These are phyloP conservation scores for Neurospora terricola DNA, from an alignment of 495 filamentous ascomycete species.

Conservation along the genomic window DNA sequence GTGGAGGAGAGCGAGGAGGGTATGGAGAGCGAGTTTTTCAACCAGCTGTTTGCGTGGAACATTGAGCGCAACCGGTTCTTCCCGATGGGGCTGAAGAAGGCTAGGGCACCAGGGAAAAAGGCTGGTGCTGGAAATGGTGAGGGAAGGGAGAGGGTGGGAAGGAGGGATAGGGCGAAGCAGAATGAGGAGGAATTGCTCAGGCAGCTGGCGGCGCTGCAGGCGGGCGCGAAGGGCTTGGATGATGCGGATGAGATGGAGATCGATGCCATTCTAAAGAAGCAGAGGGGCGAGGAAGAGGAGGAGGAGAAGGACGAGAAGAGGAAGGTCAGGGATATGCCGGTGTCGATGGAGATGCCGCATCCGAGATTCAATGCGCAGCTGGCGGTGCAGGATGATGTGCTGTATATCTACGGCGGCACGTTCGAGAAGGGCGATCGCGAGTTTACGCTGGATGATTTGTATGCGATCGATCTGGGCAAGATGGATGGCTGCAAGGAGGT, in stretches of 20 bases:
- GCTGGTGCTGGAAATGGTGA: conserved; percentile 19
- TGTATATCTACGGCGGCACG: conserved; percentile 91
- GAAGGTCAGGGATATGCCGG: conserved; percentile 40
- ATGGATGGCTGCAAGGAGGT: conserved; percentile 85
- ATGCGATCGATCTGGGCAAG: conserved; percentile 81
- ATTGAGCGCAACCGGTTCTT: conserved; percentile 93
- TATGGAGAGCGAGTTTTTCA: conserved; percentile 94
- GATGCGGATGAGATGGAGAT: conserved; percentile 49
- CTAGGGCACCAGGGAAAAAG: conserved; percentile 51
- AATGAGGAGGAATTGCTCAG: conserved; percentile 83
- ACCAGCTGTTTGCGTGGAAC: conserved; percentile 80
- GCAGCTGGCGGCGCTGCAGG: conserved; percentile 71
- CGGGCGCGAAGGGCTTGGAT: conserved; percentile 22
- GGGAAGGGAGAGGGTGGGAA: conserved; percentile 40
- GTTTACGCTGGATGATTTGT: conserved; percentile 90
- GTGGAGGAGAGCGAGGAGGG: conserved; percentile 90
- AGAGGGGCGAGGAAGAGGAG: conserved; percentile 17
- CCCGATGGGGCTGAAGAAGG: conserved; percentile 63
- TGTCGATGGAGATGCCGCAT: conserved; percentile 72
- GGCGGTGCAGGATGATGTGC: conserved; percentile 79
- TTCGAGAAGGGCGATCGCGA: conserved; percentile 92
- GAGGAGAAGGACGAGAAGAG: conserved; percentile 39
- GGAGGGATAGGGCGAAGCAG: conserved; percentile 63
- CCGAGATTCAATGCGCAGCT: conserved; percentile 81
- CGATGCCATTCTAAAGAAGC: conserved; percentile 14